Evolutionary conservation across 805 yeast species (phyloP), one percentile per base, ranked within the genome.

Genomic region (Cyberlindnera veronae): DNA sequence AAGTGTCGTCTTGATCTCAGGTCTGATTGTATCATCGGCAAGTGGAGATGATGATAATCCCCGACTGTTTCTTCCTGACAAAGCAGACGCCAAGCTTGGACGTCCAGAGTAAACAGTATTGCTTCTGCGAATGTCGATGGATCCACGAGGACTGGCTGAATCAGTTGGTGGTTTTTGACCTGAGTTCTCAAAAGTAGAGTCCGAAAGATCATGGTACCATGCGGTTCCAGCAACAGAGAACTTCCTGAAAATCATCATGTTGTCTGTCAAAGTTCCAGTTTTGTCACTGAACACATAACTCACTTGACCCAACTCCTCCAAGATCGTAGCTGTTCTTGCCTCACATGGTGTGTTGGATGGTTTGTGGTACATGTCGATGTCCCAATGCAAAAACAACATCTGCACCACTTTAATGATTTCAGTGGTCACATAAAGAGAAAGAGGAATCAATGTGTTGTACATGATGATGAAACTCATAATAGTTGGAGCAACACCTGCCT

Each of bases 271-370:
- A 0, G 99, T 93, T 9, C 99, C 99, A 0, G 99, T 93, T 61
- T 93, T 93, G 63, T 93, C 99, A 45, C 96, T 85, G 60, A 93
- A 93, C 3, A 93, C 75, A 57, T 91, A 90, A 35, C 95, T 83
- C 1, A 95, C 97, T 60, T 93, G 99, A 3, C 99, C 99, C 53
- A 93, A 68, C 63, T 93, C 99, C 60, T 93, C 99, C 49, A 93
- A 74, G 50, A 93, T 88, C 0, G 97, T 86, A 0, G 98, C 96
- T 0, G 98, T 90, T 58, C 91, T 81, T 0, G 96, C 95, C 53
- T 86, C 96, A 34, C 96, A 91, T 0, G 95, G 96, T 0, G 96
- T 93, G 54, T 93, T 78, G 7, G 88, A 74, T 23, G 77, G 84
- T 14, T 69, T 70, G 58, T 93, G 87, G 55, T 91, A 93, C 96